phyloP scores from a whole-genome alignment of 108 stramenopile genomes.

The Conticribra weissflogii region DNA sequence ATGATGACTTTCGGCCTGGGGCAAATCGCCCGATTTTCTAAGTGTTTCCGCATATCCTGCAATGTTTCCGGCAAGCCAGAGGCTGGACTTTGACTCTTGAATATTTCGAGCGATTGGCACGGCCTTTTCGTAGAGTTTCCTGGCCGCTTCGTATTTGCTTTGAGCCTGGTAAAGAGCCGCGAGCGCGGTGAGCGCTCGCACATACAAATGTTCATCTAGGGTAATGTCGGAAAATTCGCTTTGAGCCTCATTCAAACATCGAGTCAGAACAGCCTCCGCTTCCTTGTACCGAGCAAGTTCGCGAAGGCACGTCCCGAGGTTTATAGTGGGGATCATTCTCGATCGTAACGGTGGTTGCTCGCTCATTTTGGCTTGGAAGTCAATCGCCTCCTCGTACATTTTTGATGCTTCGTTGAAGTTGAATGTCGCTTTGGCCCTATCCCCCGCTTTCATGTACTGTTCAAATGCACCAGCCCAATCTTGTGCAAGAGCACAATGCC shows the following conservation, averaged over 20 bases:
- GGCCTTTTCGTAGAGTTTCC: constrained; percentile 45
- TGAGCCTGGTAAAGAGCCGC: constrained; percentile 48
- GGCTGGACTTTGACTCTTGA: constrained; percentile 51
- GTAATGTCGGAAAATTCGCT: constrained; percentile 19
- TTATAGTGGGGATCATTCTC: constrained; percentile 46
- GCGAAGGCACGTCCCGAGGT: constrained; percentile 46
- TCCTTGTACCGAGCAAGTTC: constrained; percentile 57
- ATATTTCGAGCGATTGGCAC: constrained; percentile 55
- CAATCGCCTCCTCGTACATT: constrained; percentile 55
- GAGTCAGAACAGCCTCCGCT: constrained; percentile 48
- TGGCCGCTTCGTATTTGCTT: constrained; percentile 47
- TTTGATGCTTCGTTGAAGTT: constrained; percentile 52
- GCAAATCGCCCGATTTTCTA: constrained; percentile 49
- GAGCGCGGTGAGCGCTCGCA: constrained; percentile 45
- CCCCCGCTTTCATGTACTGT: constrained; percentile 47
- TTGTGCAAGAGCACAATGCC: constrained; percentile 51
- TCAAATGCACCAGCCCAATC: constrained; percentile 49
- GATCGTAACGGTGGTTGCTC: constrained; percentile 32
- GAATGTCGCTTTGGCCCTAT: constrained; percentile 46
- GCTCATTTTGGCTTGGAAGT: constrained; percentile 45
- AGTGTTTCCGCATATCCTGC: constrained; percentile 54
- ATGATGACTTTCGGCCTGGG: constrained; percentile 48
- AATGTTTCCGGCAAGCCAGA: constrained; percentile 51
- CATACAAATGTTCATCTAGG: constrained; percentile 41
- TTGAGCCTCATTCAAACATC: constrained; percentile 42